phyloP scores from a whole-genome alignment of 805 yeast genomes.

The Candida quercuum region DNA sequence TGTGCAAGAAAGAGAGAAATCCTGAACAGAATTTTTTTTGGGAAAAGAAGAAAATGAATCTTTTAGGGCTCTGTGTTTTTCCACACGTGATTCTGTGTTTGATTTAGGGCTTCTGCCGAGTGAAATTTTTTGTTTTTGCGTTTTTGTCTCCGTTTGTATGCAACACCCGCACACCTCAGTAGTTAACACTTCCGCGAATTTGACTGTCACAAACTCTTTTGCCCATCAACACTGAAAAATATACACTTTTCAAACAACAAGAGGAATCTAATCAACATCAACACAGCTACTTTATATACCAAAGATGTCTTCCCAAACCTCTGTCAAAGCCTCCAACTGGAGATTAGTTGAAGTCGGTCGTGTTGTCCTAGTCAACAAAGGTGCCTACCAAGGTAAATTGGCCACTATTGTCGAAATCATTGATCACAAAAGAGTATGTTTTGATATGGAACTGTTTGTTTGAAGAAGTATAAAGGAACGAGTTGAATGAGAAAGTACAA shows the following conservation, averaged over 20 bases:
- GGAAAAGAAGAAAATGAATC: neutral
- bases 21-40: too few relatives aligned
- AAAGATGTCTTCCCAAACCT: constrained; percentile 60
- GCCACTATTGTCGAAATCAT: constrained; percentile 98
- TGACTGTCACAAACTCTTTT: constrained; percentile 2
- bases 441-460: neutral
- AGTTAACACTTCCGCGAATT: neutral
- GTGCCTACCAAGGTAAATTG: constrained; percentile 68
- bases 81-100: neutral
- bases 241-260: constrained; percentile 9
- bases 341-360: constrained; percentile 99
- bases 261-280: constrained; percentile 4
- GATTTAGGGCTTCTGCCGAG: neutral
- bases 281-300: constrained; percentile 8
- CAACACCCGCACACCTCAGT: constrained; percentile 1
- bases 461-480: neutral
- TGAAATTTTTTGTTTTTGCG: neutral
- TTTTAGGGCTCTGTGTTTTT: neutral
- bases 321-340: constrained; percentile 97
- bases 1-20: too few relatives aligned
- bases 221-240: neutral
- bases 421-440: constrained; percentile 96
- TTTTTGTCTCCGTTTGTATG: neutral
- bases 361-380: constrained; percentile 87
- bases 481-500: neutral